phyloP scores from a whole-genome alignment of 1,139 yeast genomes.

The Geotrichum candidum region DNA sequence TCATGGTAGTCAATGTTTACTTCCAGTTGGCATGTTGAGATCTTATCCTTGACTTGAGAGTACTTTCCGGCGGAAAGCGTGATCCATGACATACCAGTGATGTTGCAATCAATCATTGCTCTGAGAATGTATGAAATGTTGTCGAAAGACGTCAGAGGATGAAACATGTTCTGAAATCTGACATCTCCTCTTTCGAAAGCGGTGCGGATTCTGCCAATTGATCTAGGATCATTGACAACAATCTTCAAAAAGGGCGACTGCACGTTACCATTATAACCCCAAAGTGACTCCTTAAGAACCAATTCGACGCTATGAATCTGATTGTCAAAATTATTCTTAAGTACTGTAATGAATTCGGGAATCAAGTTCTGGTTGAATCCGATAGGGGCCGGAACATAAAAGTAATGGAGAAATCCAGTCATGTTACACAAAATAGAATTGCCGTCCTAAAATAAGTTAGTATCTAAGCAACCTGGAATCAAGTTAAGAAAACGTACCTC shows the following conservation, averaged over 20 bases:
- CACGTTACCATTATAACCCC: constrained; percentile 84
- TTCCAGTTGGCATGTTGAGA: constrained; percentile 84
- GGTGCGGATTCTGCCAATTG: constrained; percentile 61
- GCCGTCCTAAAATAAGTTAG: constrained; percentile 45
- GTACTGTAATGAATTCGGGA: constrained; percentile 42
- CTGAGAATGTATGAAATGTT: constrained; percentile 81
- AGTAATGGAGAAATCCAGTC: constrained; percentile 80
- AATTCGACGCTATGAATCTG: constrained; percentile 51
- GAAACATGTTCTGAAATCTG: constrained; percentile 54
- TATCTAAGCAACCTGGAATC: not conserved
- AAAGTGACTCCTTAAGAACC: constrained; percentile 70
- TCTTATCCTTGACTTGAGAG: constrained; percentile 39
- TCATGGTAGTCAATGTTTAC: constrained; percentile 62
- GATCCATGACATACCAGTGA: constrained; percentile 96
- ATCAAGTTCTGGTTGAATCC: constrained; percentile 57
- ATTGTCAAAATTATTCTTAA: constrained; percentile 34
- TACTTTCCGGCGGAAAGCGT: constrained; percentile 78
- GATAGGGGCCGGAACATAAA: constrained; percentile 86
- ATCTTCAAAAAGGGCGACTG: constrained; percentile 78
- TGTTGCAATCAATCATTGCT: constrained; percentile 82
- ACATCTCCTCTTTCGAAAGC: constrained; percentile 82
- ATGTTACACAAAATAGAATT: constrained; percentile 86
- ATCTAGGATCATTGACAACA: constrained; percentile 56
- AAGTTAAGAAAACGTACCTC: constrained; percentile 25
- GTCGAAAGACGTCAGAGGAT: constrained; percentile 66